Evolutionary conservation across 306 rosid species (phyloP).

Genomic region (Corylus heterophylla): DNA sequence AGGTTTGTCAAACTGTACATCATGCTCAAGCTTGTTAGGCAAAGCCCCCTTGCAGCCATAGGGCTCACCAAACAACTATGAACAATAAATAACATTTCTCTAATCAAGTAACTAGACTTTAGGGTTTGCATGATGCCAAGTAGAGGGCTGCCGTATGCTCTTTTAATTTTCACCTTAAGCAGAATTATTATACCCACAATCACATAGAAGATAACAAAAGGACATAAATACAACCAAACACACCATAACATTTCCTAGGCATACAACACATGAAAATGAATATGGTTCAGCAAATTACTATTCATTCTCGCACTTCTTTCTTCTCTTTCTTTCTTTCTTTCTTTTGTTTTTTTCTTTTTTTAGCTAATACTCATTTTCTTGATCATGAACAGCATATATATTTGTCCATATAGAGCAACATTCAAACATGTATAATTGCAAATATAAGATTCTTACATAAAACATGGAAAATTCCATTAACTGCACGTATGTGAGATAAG

Average conservation of each 20-base stretch:
- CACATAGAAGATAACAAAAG: not conserved
- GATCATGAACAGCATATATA: not conserved
- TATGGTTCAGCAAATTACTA: not conserved
- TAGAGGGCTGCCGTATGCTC: not conserved
- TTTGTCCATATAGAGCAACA: not conserved
- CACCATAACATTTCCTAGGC: not conserved
- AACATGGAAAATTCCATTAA: conserved; percentile 96
- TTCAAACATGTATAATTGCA: not conserved
- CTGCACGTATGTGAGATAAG: conserved; percentile 97
- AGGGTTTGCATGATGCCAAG: too few species aligned
- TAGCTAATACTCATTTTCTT: not conserved
- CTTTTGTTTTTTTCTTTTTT: not conserved
- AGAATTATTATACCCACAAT: not conserved
- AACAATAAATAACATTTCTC: not conserved
- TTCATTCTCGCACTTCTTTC: not conserved
- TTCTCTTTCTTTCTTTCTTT: not conserved
- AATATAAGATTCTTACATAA: conserved; percentile 60
- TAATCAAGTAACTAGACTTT: not conserved
- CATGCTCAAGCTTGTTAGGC: not conserved
- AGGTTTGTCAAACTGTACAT: not conserved
- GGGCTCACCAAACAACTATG: not conserved
- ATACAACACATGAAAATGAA: not conserved
- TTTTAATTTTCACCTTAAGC: not conserved
- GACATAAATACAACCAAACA: not conserved
- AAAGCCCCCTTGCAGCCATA: not conserved